Percentiles rank a stretch among this genome's conserved stretches.
phyloP scores from a whole-genome alignment of 1,284 basidiomycete genomes.

The Ganoderma lucidum region DNA sequence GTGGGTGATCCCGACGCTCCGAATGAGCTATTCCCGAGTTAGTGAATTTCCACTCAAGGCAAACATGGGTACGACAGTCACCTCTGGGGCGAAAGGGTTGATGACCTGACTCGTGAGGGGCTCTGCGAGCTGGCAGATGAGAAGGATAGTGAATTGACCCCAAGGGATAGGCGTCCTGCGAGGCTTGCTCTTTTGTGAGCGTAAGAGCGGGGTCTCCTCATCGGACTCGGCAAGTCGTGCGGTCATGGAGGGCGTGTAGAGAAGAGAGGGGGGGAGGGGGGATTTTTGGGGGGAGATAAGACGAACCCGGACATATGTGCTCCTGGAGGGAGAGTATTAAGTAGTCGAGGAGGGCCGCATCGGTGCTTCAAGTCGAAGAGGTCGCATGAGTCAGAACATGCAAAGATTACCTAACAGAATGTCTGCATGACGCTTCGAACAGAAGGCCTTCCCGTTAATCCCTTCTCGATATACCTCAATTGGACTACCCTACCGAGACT shows the following conservation, averaged over 20 bases:
- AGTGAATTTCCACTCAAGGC: too few relatives aligned
- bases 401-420: slow-evolving; percentile 31
- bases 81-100: slow-evolving; percentile 58
- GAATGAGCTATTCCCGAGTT: slow-evolving; percentile 49
- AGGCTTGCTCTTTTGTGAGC: slow-evolving; percentile 41
- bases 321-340: background rate
- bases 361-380: slow-evolving; percentile 20
- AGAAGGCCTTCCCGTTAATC: background rate
- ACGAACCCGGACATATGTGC: slow-evolving; percentile 5
- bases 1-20: slow-evolving; percentile 74
- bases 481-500: background rate
- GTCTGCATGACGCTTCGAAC: slow-evolving; percentile 12
- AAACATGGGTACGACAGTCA: slow-evolving; percentile 21
- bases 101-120: slow-evolving; percentile 75
- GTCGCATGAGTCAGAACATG: slow-evolving; percentile 30
- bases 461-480: background rate
- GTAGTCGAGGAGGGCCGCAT: slow-evolving; percentile 17
- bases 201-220: slow-evolving; percentile 51
- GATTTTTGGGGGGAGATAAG: slow-evolving; percentile 22
- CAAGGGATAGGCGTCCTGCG: slow-evolving; percentile 65
- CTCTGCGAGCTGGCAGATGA: slow-evolving; percentile 70
- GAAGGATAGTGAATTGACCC: slow-evolving; percentile 70
- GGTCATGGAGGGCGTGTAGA: slow-evolving; percentile 27
- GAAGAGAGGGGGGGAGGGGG: slow-evolving; percentile 14
- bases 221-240: slow-evolving; percentile 40